Evolutionary conservation across 257 asterid genomes (phyloP), one percentile per base, ranked within the genome.

Genomic region (Cruciata laevipes): DNA sequence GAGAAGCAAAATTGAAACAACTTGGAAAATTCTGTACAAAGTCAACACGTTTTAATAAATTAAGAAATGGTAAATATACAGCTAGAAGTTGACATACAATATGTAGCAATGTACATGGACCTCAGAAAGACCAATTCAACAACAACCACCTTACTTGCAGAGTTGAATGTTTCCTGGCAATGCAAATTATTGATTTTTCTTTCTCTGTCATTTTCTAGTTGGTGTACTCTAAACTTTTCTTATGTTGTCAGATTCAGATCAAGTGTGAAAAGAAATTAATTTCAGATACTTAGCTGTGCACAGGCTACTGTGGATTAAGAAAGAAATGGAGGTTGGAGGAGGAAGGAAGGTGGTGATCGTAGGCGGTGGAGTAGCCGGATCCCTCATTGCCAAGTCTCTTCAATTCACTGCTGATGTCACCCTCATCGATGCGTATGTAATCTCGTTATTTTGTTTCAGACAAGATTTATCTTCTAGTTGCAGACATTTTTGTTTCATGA

Each of bases 301-400:
- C 7, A 47, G 21, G 16, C 55, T 4, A 47, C 3, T 47, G 20
- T 16, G 6, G 55, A 16, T 47, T 20, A 47, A 47, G 55, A 47
- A 17, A 3, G 20, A 17, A 16, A 47, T 47, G 55, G 55, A 47
- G n/a, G 8, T 47, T 16, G 55, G 55, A 16, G 55, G 55, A 65
- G 85, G 96, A 87, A 88, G 84, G 83, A 81, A 89, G 72, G 93
- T 88, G 80, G 96, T 83, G 82, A 91, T 91, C 61, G 80, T 91
- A 4, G 96, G 97, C 58, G 96, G 97, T 17, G 97, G 97, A 76
- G 91, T 91, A 0, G 96, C 94, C 0, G 97, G 96, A 32, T 82
- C 97, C 23, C 81, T 91, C 62, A 53, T 91, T 75, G 95, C 95
- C 5, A 91, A 84, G 76, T 76, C 90, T 57, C 95, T 91, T 76